These are phyloP conservation scores for Suillus clintonianus DNA, from an alignment of 768 basidiomycete genomes.

Conservation along the genomic window DNA sequence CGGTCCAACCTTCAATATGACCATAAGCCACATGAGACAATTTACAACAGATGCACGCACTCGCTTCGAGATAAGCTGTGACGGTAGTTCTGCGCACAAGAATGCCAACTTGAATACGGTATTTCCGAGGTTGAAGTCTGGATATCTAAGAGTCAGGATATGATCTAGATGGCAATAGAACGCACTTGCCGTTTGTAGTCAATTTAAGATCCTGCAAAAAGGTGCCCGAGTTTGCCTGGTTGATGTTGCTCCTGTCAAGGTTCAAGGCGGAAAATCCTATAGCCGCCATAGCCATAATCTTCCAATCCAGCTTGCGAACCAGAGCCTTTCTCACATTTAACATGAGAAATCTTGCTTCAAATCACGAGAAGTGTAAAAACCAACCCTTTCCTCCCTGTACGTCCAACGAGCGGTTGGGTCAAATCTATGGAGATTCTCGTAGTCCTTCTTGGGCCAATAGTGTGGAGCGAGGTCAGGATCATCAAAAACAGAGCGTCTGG, in stretches of 20 bases:
- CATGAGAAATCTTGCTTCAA: neutral
- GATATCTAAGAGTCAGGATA: neutral
- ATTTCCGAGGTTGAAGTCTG: constrained; percentile 61
- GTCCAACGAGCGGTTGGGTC: constrained; percentile 63
- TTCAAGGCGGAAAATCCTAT: constrained; percentile 60
- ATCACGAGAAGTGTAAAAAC: constrained; percentile 4
- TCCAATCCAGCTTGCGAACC: constrained; percentile 61
- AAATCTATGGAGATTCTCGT: constrained; percentile 60
- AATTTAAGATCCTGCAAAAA: constrained; percentile 57
- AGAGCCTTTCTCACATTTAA: constrained; percentile 36
- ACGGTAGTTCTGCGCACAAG: constrained; percentile 59
- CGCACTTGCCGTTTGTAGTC: constrained; percentile 44
- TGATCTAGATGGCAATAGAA: constrained; percentile 10
- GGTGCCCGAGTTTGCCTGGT: constrained; percentile 59
- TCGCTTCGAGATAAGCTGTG: constrained; percentile 61
- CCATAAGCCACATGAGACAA: neutral
- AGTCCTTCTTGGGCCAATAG: constrained; percentile 48
- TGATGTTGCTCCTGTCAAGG: constrained; percentile 54
- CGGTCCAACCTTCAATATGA: constrained; percentile 47
- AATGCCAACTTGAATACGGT: constrained; percentile 53
- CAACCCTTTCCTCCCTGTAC: constrained; percentile 50
- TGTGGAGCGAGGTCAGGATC: constrained; percentile 46
- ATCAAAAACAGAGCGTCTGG: constrained; percentile 55
- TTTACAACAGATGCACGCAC: constrained; percentile 28
- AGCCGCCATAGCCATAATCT: constrained; percentile 57